phyloP scores from a whole-genome alignment of 148 eudicot genomes.

The Dysphania ambrosioides region DNA sequence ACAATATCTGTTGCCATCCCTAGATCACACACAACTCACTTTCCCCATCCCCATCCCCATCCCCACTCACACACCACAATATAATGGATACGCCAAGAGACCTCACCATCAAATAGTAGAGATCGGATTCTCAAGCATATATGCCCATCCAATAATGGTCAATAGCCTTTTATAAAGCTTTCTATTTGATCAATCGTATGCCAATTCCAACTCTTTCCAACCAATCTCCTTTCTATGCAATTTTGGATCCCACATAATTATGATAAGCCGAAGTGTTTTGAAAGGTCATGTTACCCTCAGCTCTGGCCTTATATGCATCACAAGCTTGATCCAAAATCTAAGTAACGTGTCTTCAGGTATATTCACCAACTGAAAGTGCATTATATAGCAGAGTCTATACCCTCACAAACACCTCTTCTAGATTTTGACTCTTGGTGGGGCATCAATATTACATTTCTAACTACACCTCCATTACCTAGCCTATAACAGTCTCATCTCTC shows the following conservation, averaged over 20 bases:
- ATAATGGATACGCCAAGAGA: neutral
- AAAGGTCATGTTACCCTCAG: neutral
- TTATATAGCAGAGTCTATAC: neutral
- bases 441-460: too few species aligned
- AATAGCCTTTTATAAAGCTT: neutral
- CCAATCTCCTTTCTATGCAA: neutral
- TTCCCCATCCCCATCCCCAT: conserved; percentile 6
- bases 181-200: neutral
- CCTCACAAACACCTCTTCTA: neutral
- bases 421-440: neutral
- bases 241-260: neutral
- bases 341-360: neutral
- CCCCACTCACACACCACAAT: conserved; percentile 15
- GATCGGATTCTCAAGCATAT: too few species aligned
- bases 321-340: neutral
- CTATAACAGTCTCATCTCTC: neutral
- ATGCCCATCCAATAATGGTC: neutral
- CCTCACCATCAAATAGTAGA: neutral
- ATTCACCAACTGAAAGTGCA: neutral
- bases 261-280: neutral
- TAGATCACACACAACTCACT: too few species aligned
- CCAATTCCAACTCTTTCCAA: neutral
- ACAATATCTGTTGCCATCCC: too few species aligned
- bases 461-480: too few species aligned
- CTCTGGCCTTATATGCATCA: neutral